These are phyloP conservation scores for Biscogniauxia sp. DNA, from an alignment of 2,329 filamentous ascomycete species.

Conservation along the genomic window DNA sequence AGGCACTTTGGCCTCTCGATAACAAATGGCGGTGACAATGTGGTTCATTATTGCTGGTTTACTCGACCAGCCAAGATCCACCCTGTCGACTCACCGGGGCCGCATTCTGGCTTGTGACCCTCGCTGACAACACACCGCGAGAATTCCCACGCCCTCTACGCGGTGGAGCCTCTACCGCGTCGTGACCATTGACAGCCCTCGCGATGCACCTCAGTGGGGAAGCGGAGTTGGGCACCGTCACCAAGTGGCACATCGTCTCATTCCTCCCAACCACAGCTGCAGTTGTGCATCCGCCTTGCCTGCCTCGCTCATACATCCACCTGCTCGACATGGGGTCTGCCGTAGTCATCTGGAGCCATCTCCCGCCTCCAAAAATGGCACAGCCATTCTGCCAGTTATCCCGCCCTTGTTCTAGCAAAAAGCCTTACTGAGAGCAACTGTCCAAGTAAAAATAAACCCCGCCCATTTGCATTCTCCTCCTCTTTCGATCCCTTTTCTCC, in stretches of 20 bases:
- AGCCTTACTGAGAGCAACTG: not conserved
- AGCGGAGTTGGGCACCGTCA: constrained; percentile 33
- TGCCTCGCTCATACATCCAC: not conserved
- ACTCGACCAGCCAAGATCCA: constrained; percentile 24
- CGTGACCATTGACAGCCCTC: constrained; percentile 28
- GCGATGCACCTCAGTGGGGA: constrained; percentile 31
- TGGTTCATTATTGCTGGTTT: constrained; percentile 29
- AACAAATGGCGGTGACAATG: constrained; percentile 34
- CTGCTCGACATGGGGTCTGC: not conserved
- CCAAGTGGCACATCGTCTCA: constrained; percentile 14
- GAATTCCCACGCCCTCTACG: constrained; percentile 18
- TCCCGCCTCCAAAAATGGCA: not conserved
- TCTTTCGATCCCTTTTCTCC: constrained; percentile 20
- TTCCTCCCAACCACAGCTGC: not conserved
- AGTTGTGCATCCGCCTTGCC: not conserved
- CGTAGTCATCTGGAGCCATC: not conserved
- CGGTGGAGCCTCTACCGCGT: constrained; percentile 22
- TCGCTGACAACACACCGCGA: constrained; percentile 18
- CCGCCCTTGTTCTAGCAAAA: not conserved
- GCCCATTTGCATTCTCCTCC: constrained; percentile 14
- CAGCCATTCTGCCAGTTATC: not conserved
- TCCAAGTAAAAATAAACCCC: not conserved
- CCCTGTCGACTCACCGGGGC: constrained; percentile 27
- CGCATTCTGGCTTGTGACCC: constrained; percentile 19
- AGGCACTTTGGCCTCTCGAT: not conserved